Conservation (phyloP, 495 filamentous ascomycete species). For the Corynascus novoguineensis region DNA sequence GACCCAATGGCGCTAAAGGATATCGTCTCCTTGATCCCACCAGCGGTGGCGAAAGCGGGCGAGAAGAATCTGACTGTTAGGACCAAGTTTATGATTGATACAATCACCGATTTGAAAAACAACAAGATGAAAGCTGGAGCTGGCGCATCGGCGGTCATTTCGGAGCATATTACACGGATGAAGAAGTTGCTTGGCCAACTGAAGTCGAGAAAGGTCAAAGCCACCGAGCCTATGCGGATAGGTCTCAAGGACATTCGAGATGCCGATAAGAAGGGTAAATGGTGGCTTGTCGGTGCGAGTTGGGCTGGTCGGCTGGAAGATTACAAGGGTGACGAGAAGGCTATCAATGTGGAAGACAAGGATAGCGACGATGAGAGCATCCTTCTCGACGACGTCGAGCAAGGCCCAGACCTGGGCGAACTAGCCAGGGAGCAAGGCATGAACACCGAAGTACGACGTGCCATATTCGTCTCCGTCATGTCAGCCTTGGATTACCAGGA, state of each 20-base stretch:
- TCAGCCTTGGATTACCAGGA: conserved; percentile 83
- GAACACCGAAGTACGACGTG: conserved; percentile 89
- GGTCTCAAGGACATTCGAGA: conserved; percentile 74
- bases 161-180: conserved; percentile 78
- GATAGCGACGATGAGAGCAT: conserved; percentile 28
- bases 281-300: conserved; percentile 95
- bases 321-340: conserved; percentile 18
- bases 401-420: conserved; percentile 58
- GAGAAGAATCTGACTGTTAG: conserved; percentile 73
- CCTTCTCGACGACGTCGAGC: conserved; percentile 43
- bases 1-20: conserved; percentile 89
- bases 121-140: conserved; percentile 75
- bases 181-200: conserved; percentile 73
- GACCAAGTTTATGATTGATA: conserved; percentile 97
- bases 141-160: conserved; percentile 55
- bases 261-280: conserved; percentile 83
- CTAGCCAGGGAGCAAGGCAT: conserved; percentile 81
- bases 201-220: conserved; percentile 60
- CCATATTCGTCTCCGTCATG: conserved; percentile 87
- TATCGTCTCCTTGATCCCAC: conserved; percentile 75
- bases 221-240: conserved; percentile 75
- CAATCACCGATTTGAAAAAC: conserved; percentile 89
- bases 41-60: conserved; percentile 57
- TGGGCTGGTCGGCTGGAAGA: conserved; percentile 53
- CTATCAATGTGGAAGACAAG: conserved; percentile 31